These are phyloP conservation scores for Tylopilus sp. DNA, from an alignment of 768 basidiomycete species.

Conservation along the genomic window DNA sequence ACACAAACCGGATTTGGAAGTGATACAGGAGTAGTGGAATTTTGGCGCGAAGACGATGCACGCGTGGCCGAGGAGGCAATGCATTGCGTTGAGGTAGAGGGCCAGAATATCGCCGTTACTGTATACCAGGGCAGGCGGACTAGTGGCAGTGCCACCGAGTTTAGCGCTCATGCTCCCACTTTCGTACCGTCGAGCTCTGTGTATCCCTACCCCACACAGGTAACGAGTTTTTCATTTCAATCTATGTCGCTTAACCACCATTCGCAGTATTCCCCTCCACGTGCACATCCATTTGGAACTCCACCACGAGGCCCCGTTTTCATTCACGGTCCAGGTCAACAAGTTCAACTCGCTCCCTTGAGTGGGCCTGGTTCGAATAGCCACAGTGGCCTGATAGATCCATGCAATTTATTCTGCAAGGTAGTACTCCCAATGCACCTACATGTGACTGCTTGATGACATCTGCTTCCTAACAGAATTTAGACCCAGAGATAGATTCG, in stretches of 20 bases:
- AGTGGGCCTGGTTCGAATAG: conserved; percentile 74
- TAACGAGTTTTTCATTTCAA: conserved; percentile 23
- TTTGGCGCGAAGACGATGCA: conserved; percentile 86
- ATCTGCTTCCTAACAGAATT: conserved; percentile 49
- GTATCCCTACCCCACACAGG: conserved; percentile 63
- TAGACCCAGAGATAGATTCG: conserved; percentile 82
- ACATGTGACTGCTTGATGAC: neutral
- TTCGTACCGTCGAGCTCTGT: conserved; percentile 73
- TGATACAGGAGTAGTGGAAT: conserved; percentile 78
- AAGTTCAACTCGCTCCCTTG: conserved; percentile 78
- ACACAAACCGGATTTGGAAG: conserved; percentile 72
- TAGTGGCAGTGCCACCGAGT: conserved; percentile 55
- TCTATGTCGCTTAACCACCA: conserved; percentile 1
- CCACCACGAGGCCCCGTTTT: conserved; percentile 45
- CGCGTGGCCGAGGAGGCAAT: conserved; percentile 72
- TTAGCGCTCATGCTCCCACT: conserved; percentile 68
- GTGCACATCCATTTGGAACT: conserved; percentile 46
- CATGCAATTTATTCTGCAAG: conserved; percentile 89
- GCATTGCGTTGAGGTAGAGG: conserved; percentile 81
- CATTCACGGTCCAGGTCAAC: conserved; percentile 86
- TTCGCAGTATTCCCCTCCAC: conserved; percentile 65
- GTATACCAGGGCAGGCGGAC: conserved; percentile 66
- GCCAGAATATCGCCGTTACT: conserved; percentile 82
- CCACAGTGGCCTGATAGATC: conserved; percentile 86
- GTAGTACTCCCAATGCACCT: conserved; percentile 34